Conservation (phyloP, 257 asterid genomes). For the Datura wrightii region DNA sequence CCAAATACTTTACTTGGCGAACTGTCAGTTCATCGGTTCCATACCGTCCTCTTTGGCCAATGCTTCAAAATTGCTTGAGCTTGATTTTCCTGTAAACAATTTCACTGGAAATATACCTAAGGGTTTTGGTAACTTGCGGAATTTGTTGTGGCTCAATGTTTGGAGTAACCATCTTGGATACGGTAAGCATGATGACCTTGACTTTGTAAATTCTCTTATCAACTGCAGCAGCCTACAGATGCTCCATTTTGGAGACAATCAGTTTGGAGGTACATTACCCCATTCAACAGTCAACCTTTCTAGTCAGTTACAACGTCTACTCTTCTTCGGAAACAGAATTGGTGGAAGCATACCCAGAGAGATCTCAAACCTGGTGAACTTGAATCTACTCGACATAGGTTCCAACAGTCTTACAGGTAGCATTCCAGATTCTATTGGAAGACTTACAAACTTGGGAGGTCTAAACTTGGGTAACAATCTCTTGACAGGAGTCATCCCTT, state of each 20-base stretch:
- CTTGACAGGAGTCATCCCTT: constrained; percentile 46
- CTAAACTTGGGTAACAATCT: constrained; percentile 43
- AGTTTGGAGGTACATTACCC: constrained; percentile 49
- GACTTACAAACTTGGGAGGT: constrained; percentile 44
- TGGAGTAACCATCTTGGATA: constrained; percentile 46
- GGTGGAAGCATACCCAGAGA: constrained; percentile 50
- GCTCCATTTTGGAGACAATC: constrained; percentile 44
- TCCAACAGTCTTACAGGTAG: constrained; percentile 40
- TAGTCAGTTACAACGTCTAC: constrained; percentile 40
- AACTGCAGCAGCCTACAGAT: constrained; percentile 47
- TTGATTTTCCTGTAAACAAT: constrained; percentile 46
- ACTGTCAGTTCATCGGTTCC: constrained; percentile 46
- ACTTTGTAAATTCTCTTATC: constrained; percentile 44
- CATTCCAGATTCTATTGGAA: constrained; percentile 55
- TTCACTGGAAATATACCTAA: constrained; percentile 53
- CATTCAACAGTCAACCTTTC: constrained; percentile 45
- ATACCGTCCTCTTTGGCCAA: constrained; percentile 54
- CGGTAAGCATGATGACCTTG: constrained; percentile 42
- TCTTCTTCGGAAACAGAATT: constrained; percentile 40
- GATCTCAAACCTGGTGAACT: constrained; percentile 48
- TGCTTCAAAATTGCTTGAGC: constrained; percentile 41
- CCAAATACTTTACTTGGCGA: constrained; percentile 39
- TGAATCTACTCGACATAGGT: constrained; percentile 39
- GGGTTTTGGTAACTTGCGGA: constrained; percentile 42
- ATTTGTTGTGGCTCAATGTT: constrained; percentile 38